Conservation (phyloP, 257 asterid genomes). For the Solanum ossicruentum region DNA sequence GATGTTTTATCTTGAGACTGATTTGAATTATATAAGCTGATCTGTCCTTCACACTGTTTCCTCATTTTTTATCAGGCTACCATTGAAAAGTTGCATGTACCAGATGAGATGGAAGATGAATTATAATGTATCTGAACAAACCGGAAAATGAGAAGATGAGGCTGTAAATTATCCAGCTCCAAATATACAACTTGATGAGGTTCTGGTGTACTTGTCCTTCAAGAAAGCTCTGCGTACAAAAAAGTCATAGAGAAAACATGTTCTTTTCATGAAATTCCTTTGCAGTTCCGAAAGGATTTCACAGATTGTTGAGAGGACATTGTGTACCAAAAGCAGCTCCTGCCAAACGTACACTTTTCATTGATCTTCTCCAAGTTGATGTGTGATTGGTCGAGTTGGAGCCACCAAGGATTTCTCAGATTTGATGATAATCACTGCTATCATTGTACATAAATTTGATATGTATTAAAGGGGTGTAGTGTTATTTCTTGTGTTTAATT, state of each 20-base stretch:
- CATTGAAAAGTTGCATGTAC: slow-evolving; percentile 84
- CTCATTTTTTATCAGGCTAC: slow-evolving; percentile 43
- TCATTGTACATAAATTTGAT: not conserved
- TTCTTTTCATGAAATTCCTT: not conserved
- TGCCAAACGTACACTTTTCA: not conserved
- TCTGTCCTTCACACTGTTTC: not conserved
- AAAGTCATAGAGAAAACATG: not conserved
- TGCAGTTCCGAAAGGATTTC: not conserved
- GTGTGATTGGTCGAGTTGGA: not conserved
- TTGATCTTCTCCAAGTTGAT: not conserved
- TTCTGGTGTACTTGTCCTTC: slow-evolving; percentile 18
- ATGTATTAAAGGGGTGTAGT: not conserved
- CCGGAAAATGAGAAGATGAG: not conserved
- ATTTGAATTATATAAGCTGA: not conserved
- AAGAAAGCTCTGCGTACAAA: slow-evolving; percentile 2
- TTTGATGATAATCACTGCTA: not conserved
- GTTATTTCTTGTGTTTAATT: not conserved
- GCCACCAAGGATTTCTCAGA: not conserved
- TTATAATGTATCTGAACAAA: slow-evolving; percentile 19
- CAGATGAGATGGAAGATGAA: slow-evolving; percentile 73
- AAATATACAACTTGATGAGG: slow-evolving; percentile 4
- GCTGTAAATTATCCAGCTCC: slow-evolving; percentile 4
- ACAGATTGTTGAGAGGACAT: not conserved
- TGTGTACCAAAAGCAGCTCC: not conserved
- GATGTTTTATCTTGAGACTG: not conserved